A percentile compares a stretch with the other conserved stretches of the same genome.
Evolutionary conservation across 2,329 filamentous ascomycete species (phyloP).

Genomic region (Neofusicoccum parvum): DNA sequence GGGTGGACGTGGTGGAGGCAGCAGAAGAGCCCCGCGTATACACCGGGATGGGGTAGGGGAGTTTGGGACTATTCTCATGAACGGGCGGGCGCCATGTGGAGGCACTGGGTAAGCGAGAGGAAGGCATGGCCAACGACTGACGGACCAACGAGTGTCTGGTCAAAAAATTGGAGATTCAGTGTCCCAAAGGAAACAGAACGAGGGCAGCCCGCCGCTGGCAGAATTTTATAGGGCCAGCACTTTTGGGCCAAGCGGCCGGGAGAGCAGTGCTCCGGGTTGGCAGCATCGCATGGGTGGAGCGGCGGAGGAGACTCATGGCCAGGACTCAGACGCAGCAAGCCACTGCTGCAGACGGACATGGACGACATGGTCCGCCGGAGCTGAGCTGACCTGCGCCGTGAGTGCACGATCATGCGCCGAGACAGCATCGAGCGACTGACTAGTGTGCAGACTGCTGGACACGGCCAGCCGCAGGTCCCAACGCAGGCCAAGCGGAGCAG

Average conservation of each 20-base stretch:
- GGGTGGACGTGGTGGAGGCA: background rate
- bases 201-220: background rate
- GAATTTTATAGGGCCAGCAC: slow-evolving; percentile 9
- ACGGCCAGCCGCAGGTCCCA: background rate
- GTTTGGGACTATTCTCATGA: background rate
- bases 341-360: background rate
- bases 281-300: background rate
- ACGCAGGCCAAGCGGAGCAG: background rate
- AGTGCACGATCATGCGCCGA: slow-evolving; percentile 12
- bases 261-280: background rate
- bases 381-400: background rate
- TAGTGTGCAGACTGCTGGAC: background rate
- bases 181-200: background rate
- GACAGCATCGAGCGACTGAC: background rate
- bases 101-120: slow-evolving; percentile 2
- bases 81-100: background rate
- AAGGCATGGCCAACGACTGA: slow-evolving; percentile 5
- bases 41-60: slow-evolving; percentile 1
- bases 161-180: background rate
- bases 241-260: background rate
- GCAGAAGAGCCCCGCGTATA: background rate
- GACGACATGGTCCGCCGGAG: background rate
- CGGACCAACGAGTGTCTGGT: background rate
- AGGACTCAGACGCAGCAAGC: slow-evolving; percentile 5
- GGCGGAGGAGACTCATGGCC: background rate